A percentile compares a stretch with the other conserved stretches of the same genome.
Evolutionary conservation across 192 early-diverging fungal genomes (phyloP).

Genomic region (Coemansia sp.): DNA sequence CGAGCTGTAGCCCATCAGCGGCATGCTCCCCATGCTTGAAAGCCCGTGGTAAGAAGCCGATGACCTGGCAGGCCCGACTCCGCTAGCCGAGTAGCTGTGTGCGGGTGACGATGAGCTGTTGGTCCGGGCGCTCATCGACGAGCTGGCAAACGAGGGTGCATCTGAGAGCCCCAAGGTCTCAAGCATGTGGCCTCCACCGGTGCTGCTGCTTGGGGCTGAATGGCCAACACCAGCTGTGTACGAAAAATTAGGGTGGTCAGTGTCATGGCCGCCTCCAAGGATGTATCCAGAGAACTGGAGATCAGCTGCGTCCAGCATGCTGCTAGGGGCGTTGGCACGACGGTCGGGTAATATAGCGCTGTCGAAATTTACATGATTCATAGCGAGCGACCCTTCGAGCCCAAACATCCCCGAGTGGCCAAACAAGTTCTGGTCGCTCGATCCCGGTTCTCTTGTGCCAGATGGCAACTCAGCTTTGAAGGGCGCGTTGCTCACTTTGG

Average conservation of each 20-base stretch:
- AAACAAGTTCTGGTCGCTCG: neutral
- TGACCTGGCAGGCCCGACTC: neutral
- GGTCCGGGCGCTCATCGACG: slow-evolving; percentile 2
- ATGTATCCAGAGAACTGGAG: slow-evolving; percentile 46
- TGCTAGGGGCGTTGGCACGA: slow-evolving; percentile 11
- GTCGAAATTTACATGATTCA: neutral
- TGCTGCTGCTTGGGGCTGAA: neutral
- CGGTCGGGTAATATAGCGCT: slow-evolving; percentile 4
- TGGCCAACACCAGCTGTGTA: neutral
- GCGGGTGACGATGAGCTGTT: slow-evolving; percentile 5
- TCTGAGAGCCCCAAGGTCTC: neutral
- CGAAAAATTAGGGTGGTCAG: neutral
- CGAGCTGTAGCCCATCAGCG: slow-evolving; percentile 45
- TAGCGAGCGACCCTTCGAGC: slow-evolving; percentile 4
- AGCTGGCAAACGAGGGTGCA: neutral
- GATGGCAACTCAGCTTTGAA: neutral
- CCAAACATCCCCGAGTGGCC: slow-evolving; percentile 3
- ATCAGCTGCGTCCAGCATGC: slow-evolving; percentile 28
- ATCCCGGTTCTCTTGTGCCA: neutral
- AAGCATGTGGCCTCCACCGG: neutral
- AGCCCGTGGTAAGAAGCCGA: slow-evolving; percentile 20
- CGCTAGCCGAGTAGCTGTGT: neutral
- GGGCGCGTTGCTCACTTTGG: neutral
- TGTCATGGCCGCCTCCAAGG: slow-evolving; percentile 17
- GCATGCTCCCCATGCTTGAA: slow-evolving; percentile 18